Conservation (phyloP, 2,329 filamentous ascomycete species). For the Didymella pomorum region DNA sequence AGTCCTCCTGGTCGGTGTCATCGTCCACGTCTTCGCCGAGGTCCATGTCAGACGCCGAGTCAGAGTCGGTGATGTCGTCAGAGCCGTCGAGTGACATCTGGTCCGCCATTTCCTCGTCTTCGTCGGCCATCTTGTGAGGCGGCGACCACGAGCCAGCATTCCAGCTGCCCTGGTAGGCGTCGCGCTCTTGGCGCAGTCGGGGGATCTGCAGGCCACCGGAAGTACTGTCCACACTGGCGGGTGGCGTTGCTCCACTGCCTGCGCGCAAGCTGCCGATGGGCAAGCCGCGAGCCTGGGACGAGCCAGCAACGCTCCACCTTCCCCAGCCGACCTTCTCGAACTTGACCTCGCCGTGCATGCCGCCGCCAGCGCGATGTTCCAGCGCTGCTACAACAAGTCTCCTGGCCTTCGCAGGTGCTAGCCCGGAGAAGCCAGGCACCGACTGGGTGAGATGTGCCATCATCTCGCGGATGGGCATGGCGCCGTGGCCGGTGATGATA, state of each 20-base stretch:
- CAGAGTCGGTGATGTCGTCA: constrained; percentile 62
- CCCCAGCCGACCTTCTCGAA: constrained; percentile 99
- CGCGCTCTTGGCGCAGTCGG: constrained; percentile 41
- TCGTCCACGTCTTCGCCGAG: constrained; percentile 78
- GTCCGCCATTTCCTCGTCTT: constrained; percentile 71
- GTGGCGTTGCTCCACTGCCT: constrained; percentile 54
- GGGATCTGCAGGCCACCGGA: constrained; percentile 59
- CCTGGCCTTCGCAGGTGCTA: constrained; percentile 87
- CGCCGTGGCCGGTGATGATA: constrained; percentile 88
- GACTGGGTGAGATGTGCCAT: constrained; percentile 94
- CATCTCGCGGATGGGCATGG: constrained; percentile 91
- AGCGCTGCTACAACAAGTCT: constrained; percentile 90
- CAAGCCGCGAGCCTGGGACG: constrained; percentile 61
- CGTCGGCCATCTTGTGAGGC: constrained; percentile 46
- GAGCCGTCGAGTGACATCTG: constrained; percentile 85
- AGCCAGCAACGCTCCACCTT: constrained; percentile 77
- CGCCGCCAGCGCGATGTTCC: constrained; percentile 74
- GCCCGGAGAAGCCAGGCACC: constrained; percentile 89
- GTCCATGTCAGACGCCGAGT: constrained; percentile 71
- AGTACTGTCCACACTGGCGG: constrained; percentile 56
- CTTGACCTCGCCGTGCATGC: constrained; percentile 73
- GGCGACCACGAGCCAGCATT: constrained; percentile 77
- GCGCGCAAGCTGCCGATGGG: constrained; percentile 50
- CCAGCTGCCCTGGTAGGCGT: constrained; percentile 64
- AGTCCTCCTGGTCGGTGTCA: constrained; percentile 94